Conservation (phyloP, 2,329 filamentous ascomycete genomes). For the Colletotrichum liaoningense region DNA sequence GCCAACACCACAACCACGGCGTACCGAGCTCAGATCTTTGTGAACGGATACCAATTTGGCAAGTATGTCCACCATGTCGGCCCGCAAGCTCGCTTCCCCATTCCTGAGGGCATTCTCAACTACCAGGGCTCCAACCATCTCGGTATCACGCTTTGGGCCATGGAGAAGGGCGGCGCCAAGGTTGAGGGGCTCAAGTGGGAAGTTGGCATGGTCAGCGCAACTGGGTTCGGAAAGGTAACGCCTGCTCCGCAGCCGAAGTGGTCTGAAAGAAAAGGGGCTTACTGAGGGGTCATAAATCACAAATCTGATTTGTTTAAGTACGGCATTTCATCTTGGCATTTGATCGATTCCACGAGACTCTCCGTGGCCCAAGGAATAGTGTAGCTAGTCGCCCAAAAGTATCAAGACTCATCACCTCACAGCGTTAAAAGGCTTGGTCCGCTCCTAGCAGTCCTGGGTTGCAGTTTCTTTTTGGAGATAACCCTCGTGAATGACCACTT, state of each 20-base stretch:
- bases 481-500: too few relatives aligned
- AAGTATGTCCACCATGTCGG: conserved; percentile 71
- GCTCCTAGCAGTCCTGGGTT: too few relatives aligned
- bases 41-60: conserved; percentile 77
- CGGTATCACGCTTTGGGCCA: conserved; percentile 74
- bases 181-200: conserved; percentile 38
- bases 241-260: conserved; percentile 56
- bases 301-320: neutral
- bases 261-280: conserved; percentile 55
- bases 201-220: conserved; percentile 58
- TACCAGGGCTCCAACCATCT: conserved; percentile 75
- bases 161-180: conserved; percentile 63
- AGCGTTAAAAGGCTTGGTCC: too few relatives aligned
- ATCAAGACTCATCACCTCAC: too few relatives aligned
- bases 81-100: conserved; percentile 74
- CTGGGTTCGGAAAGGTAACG: conserved; percentile 53
- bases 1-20: conserved; percentile 49
- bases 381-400: too few relatives aligned
- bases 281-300: conserved; percentile 45
- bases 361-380: too few relatives aligned
- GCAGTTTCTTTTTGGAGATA: too few relatives aligned
- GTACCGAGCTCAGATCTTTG: conserved; percentile 71
- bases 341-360: too few relatives aligned
- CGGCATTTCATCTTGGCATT: too few relatives aligned
- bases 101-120: conserved; percentile 76